Conservation (phyloP, 2,329 filamentous ascomycete species). For the Curvularia hawaiiensis region DNA sequence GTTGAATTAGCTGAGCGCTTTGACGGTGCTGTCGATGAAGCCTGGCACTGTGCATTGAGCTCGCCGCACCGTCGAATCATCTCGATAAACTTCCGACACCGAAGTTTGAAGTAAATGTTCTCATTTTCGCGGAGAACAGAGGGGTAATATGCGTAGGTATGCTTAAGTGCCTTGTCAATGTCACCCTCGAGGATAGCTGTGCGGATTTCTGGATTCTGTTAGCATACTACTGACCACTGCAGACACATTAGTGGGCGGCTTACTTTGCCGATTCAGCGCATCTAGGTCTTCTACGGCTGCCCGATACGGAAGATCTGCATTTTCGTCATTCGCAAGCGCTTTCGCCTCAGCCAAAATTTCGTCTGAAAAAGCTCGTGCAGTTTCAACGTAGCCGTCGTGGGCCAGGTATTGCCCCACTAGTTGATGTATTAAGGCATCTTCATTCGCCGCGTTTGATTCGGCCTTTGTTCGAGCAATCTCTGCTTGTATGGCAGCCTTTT, state of each 20-base stretch:
- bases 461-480: slow-evolving; percentile 36
- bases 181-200: slow-evolving; percentile 88
- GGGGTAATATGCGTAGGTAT: slow-evolving; percentile 79
- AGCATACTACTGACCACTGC: neutral
- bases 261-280: slow-evolving; percentile 84
- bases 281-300: slow-evolving; percentile 82
- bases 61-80: slow-evolving; percentile 62
- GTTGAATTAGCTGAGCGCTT: slow-evolving; percentile 38
- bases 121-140: slow-evolving; percentile 79
- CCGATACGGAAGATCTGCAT: slow-evolving; percentile 57
- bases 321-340: slow-evolving; percentile 66
- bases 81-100: slow-evolving; percentile 92
- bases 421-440: slow-evolving; percentile 80
- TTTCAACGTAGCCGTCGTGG: slow-evolving; percentile 95
- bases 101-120: slow-evolving; percentile 84
- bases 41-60: slow-evolving; percentile 45
- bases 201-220: slow-evolving; percentile 71
- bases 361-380: slow-evolving; percentile 82
- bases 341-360: slow-evolving; percentile 78
- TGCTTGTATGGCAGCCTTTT: slow-evolving; percentile 42
- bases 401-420: slow-evolving; percentile 87
- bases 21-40: slow-evolving; percentile 32
- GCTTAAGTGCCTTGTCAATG: slow-evolving; percentile 86
- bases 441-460: slow-evolving; percentile 51
- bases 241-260: slow-evolving; percentile 44